Base-by-base conservation (phyloP, 345 rosid genomes). In the Lepidium didymum region DNA sequence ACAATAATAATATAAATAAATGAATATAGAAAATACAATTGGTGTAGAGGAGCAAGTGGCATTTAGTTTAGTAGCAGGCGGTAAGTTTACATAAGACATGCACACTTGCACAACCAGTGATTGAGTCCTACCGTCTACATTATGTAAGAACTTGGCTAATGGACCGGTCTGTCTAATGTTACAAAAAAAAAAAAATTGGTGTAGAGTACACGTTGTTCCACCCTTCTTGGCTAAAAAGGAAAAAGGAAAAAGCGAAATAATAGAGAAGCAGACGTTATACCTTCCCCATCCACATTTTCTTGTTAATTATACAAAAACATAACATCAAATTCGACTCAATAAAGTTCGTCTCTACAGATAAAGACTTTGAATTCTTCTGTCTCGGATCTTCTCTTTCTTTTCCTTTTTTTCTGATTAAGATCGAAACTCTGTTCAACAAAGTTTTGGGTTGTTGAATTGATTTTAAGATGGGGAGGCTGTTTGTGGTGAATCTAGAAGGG, bases 401-500 rank as follows among this genome's bases (percentile, higher is more conserved):
- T 18, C 10, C 8, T 1, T 2, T 33, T 37, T 18, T 23, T 46
- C 46, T 52, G 3, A 19, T 36, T 36, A 25, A 60, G 53, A 67
- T 74, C 67, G 16, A 72, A 64, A 49, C 60, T 64, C 52, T 73
- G 40, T 42, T 60, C 18, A 15, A 35, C 33, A 13, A 37, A 25
- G 54, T 74, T 56, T 44, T n/a, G 16, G 8, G 6, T 50, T 57
- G 1, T 56, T 64, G 31, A 31, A 33, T 58, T 0, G 56, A 35
- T 44, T 44, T 44, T 12, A 19, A 79, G 60, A 94, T 94, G 99
- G 99, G 99, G 80, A 89, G 95, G 84, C 38, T 94, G 70, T 94
- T 89, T 79, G 79, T 84, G 73, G 96, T 87, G 80, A 75, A 62
- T 76, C 96, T 94, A 6, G 96, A 94, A 80, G 96, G 99, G 70